Evolutionary conservation across 1,284 basidiomycete genomes (phyloP), one percentile per base, ranked within the genome.

Genomic region (Fistulina hepatica): DNA sequence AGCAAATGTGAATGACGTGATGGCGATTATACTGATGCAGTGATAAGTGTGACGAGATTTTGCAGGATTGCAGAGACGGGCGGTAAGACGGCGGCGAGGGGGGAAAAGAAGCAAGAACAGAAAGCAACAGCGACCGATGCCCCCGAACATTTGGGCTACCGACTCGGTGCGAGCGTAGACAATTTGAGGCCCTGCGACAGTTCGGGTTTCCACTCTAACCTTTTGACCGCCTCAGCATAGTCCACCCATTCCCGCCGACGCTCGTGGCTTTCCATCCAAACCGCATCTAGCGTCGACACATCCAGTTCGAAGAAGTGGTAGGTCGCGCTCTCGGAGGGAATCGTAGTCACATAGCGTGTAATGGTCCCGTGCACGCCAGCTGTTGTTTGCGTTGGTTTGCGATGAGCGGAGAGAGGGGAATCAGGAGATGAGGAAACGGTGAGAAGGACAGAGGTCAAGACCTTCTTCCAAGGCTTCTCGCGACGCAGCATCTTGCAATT

Each of bases 401-500:
- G 46, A 44, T 48, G 43, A 49, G 27, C 44, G 53, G 52, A 43
- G 53, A 50, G 51, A 52, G 48, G 50, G 48, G 50, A 54, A 69
- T 76, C 64, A 76, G 73, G 73, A 70, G 67, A 56, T 62, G 73
- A 71, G 69, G 69, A 67, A 68, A 79, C 74, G 74, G 66, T 71
- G 59, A 77, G n/a, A n/a, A n/a, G 67, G 80, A 70, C 68, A 76
- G 76, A 73, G 67, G 75, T 74, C 77, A 74, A 74, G 80, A 88
- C 83, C 83, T 86, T 88, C 83, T 83, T 88, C 83, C 61, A 81
- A 68, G 64, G 83, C 83, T 76, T 88, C 83, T 59, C 84, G 74
- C 54, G 75, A 79, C 62, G 84, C 84, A 58, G 83, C 84, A 62
- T 74, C 76, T 68, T 85, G 81, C 53, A 88, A 63, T 59, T 67